Evolutionary conservation across 352 stramenopile species (phyloP).

Genomic region (Plasmopara muralis): DNA sequence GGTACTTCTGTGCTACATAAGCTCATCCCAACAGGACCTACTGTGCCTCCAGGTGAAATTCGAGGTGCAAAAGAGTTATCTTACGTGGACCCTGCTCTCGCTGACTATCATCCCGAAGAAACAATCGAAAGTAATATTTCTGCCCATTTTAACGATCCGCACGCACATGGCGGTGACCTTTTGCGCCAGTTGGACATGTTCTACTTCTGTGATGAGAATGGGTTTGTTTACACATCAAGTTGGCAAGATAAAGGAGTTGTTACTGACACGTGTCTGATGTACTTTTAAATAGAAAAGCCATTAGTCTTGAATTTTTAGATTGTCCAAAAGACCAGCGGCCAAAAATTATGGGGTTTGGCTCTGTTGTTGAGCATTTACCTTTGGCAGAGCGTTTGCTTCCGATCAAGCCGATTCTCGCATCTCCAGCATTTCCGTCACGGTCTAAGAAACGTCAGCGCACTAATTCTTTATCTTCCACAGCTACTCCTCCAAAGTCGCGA

Average conservation of each 20-base stretch:
- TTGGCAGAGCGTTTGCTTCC: slow-evolving; percentile 51
- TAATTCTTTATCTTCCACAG: slow-evolving; percentile 29
- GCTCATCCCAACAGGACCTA: slow-evolving; percentile 51
- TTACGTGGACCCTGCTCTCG: slow-evolving; percentile 29
- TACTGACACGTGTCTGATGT: slow-evolving; percentile 1
- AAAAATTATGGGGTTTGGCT: slow-evolving; percentile 81
- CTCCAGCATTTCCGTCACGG: slow-evolving; percentile 63
- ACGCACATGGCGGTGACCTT: slow-evolving; percentile 51
- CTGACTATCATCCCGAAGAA: slow-evolving; percentile 35
- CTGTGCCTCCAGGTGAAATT: slow-evolving; percentile 48
- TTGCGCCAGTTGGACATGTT: slow-evolving; percentile 79
- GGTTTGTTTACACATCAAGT: slow-evolving; percentile 30
- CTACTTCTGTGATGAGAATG: slow-evolving; percentile 82
- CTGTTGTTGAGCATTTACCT: slow-evolving; percentile 67
- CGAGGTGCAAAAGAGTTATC: slow-evolving; percentile 52
- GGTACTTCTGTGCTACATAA: slow-evolving; percentile 38
- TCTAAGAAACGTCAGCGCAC: slow-evolving; percentile 63
- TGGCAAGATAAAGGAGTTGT: not conserved
- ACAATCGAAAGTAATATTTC: slow-evolving; percentile 54
- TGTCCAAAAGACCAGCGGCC: slow-evolving; percentile 63
- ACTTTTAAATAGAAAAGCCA: slow-evolving; percentile 40
- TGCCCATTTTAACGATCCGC: slow-evolving; percentile 59
- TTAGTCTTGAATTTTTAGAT: slow-evolving; percentile 77
- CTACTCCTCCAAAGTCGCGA: slow-evolving; percentile 19
- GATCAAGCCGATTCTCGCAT: slow-evolving; percentile 61